Percentiles rank a stretch among this genome's conserved stretches.
These are phyloP conservation scores for Piloderma croceum DNA, from an alignment of 768 basidiomycete species.

Conservation along the genomic window DNA sequence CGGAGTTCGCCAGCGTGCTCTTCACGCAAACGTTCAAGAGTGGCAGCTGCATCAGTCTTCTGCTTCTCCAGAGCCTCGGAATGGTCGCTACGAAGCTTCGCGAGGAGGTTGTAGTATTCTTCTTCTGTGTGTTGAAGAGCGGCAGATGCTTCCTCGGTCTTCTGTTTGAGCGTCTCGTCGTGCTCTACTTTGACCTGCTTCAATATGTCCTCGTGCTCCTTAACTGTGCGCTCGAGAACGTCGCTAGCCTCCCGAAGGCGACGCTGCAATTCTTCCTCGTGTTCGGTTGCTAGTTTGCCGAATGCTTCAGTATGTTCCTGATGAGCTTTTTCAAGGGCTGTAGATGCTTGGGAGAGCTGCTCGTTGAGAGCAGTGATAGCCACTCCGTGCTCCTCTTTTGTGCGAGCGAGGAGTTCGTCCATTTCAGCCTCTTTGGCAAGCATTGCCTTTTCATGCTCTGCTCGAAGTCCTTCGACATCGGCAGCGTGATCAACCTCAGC, in stretches of 20 bases:
- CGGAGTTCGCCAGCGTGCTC: slow-evolving; percentile 73
- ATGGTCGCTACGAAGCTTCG: slow-evolving; percentile 71
- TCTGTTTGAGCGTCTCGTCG: slow-evolving; percentile 49
- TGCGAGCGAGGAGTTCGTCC: slow-evolving; percentile 34
- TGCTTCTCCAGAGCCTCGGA: slow-evolving; percentile 58
- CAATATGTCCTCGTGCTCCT: slow-evolving; percentile 51
- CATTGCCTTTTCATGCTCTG: slow-evolving; percentile 41
- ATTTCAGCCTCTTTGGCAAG: slow-evolving; percentile 37
- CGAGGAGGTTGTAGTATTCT: slow-evolving; percentile 77
- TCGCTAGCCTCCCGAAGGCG: slow-evolving; percentile 52
- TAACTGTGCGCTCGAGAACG: slow-evolving; percentile 39
- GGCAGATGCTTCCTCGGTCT: slow-evolving; percentile 53
- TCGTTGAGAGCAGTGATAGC: slow-evolving; percentile 33
- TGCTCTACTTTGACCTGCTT: slow-evolving; percentile 49
- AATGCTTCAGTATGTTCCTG: slow-evolving; percentile 58
- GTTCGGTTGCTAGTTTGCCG: slow-evolving; percentile 49
- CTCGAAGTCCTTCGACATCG: slow-evolving; percentile 42
- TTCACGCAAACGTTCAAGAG: slow-evolving; percentile 64
- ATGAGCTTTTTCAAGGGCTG: slow-evolving; percentile 41
- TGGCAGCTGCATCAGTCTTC: slow-evolving; percentile 51
- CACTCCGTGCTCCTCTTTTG: slow-evolving; percentile 47
- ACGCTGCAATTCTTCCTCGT: slow-evolving; percentile 47
- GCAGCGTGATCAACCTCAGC: slow-evolving; percentile 46
- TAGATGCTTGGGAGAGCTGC: slow-evolving; percentile 40
- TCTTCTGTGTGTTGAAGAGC: slow-evolving; percentile 66